Conservation (phyloP, 257 asterid species). For the Prunella vulgaris region DNA sequence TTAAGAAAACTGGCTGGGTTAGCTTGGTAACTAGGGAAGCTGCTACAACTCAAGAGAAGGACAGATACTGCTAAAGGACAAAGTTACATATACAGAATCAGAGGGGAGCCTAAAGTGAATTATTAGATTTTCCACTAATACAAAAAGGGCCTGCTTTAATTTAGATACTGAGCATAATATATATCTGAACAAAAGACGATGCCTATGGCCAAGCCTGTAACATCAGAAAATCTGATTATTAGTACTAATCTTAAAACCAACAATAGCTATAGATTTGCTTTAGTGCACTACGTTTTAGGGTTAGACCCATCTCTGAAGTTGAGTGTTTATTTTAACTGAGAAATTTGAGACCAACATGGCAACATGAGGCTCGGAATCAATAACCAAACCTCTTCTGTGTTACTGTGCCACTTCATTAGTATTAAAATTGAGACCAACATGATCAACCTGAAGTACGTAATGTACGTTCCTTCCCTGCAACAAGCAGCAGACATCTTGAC, state of each 20-base stretch:
- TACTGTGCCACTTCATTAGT: neutral
- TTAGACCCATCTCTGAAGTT: neutral
- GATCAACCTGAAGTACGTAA: neutral
- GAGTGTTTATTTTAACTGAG: neutral
- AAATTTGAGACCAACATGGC: neutral
- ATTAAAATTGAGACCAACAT: neutral
- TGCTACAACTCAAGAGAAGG: neutral
- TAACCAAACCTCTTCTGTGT: neutral
- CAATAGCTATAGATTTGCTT: neutral
- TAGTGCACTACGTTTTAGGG: neutral
- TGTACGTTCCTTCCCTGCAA: neutral
- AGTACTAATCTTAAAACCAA: neutral
- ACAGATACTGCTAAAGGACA: neutral
- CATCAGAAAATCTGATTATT: neutral
- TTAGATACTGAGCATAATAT: neutral
- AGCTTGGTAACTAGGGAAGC: no score
- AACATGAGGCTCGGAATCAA: neutral
- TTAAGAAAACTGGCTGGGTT: neutral
- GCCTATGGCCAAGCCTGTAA: neutral
- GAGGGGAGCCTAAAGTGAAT: neutral
- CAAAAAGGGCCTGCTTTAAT: neutral
- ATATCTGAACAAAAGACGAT: neutral
- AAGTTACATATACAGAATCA: neutral
- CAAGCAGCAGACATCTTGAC: neutral
- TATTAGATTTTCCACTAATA: neutral